phyloP scores from a whole-genome alignment of 2,329 filamentous ascomycete genomes.

The Pochonia chlamydosporia region DNA sequence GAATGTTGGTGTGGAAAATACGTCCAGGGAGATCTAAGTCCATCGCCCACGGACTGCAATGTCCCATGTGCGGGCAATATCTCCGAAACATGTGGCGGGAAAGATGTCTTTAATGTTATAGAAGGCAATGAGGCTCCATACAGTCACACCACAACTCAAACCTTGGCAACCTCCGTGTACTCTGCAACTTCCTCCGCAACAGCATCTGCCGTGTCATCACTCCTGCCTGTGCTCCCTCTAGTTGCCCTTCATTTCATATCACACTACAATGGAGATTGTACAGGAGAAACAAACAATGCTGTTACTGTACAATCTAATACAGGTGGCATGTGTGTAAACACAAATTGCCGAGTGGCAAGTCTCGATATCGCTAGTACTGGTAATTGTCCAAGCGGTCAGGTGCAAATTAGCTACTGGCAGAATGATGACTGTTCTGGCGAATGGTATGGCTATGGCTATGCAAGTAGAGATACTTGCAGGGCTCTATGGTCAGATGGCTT shows the following conservation, averaged over 20 bases:
- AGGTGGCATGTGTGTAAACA: not conserved
- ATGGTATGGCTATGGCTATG: no score
- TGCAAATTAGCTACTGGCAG: no score
- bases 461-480: no score
- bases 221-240: not conserved
- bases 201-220: not conserved
- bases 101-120: not conserved
- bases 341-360: no score
- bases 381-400: no score
- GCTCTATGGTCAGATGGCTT: no score
- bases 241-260: not conserved
- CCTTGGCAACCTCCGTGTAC: no score
- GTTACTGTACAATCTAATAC: not conserved
- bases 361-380: no score
- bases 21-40: not conserved
- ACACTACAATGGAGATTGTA: not conserved
- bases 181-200: no score
- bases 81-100: not conserved
- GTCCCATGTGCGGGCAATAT: not conserved
- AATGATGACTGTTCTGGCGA: not conserved
- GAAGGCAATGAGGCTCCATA: slow-evolving; percentile 1
- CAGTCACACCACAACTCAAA: not conserved
- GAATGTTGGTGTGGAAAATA: slow-evolving; percentile 3
- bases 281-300: not conserved
- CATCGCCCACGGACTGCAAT: not conserved